phyloP scores from a whole-genome alignment of 2,329 filamentous ascomycete species.

The Torrubiellomyces zombiae region DNA sequence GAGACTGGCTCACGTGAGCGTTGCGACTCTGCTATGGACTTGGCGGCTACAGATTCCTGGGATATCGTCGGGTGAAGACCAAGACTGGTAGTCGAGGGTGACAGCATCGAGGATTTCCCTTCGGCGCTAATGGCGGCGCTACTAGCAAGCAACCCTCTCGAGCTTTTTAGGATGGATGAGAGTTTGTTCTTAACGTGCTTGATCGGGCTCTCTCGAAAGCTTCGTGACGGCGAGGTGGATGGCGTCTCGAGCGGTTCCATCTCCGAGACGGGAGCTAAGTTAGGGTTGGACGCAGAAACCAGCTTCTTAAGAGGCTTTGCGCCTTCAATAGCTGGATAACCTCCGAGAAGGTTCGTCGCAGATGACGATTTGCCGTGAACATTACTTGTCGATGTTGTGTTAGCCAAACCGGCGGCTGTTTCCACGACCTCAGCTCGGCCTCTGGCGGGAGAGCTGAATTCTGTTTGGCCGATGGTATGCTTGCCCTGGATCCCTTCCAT shows the following conservation, averaged over 20 bases:
- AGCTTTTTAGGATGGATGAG: conserved; percentile 78
- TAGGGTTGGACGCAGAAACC: conserved; percentile 41
- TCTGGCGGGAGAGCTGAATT: conserved; percentile 9
- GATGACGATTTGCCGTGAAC: conserved; percentile 45
- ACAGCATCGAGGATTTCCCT: conserved; percentile 40
- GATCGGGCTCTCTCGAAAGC: conserved; percentile 56
- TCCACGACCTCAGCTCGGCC: not conserved
- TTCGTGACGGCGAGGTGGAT: conserved; percentile 38
- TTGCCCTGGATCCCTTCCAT: conserved; percentile 39
- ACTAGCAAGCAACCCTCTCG: conserved; percentile 71
- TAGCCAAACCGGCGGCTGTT: too few species aligned
- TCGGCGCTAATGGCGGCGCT: conserved; percentile 49
- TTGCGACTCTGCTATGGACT: conserved; percentile 9
- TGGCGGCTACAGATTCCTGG: conserved; percentile 26
- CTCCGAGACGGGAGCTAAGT: conserved; percentile 31
- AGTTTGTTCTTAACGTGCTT: conserved; percentile 88
- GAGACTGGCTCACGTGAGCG: conserved; percentile 5
- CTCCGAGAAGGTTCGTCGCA: conserved; percentile 33
- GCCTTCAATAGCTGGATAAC: conserved; percentile 6
- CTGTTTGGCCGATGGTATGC: conserved; percentile 28
- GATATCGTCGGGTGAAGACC: conserved; percentile 27
- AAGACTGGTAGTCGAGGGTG: conserved; percentile 32
- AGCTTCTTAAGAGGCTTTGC: conserved; percentile 35
- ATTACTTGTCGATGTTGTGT: conserved; percentile 4
- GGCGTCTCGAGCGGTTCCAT: conserved; percentile 26